Percentiles rank a stretch among this genome's conserved stretches.
Conservation (phyloP, 2,329 filamentous ascomycete genomes). For the Fonsecaea multimorphosa region DNA sequence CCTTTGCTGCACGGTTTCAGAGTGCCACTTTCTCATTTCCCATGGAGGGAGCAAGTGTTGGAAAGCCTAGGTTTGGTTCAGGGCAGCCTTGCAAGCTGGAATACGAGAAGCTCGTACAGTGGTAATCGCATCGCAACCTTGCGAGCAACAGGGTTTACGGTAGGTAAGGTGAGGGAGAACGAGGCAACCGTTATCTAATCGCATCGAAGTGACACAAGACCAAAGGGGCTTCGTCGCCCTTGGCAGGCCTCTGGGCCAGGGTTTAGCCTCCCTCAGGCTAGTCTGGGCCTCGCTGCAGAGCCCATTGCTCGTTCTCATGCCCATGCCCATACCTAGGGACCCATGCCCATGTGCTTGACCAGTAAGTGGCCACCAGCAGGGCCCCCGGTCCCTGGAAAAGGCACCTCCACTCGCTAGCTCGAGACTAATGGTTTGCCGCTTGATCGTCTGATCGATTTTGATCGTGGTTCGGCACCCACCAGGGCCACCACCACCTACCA, state of each 20-base stretch:
- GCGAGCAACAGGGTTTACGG: background rate
- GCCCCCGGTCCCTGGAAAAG: background rate
- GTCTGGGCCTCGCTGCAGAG: background rate
- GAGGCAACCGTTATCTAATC: constrained; percentile 3
- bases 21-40: constrained; percentile 17
- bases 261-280: background rate
- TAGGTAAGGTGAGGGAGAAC: background rate
- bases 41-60: background rate
- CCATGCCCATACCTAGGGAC: background rate
- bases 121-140: background rate
- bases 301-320: background rate
- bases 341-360: background rate
- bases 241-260: background rate
- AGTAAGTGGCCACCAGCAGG: background rate
- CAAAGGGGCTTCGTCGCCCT: background rate
- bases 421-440: constrained; percentile 18
- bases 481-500: background rate
- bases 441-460: constrained; percentile 20
- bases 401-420: constrained; percentile 11
- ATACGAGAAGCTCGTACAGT: constrained; percentile 25
- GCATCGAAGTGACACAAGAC: constrained; percentile 5
- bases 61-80: background rate
- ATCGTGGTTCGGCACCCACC: constrained; percentile 19
- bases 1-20: constrained; percentile 14
- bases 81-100: constrained; percentile 14